A percentile compares a stretch with the other conserved stretches of the same genome.
phyloP scores from a whole-genome alignment of 2,329 filamentous ascomycete genomes.

The Verticillium tricorpus region DNA sequence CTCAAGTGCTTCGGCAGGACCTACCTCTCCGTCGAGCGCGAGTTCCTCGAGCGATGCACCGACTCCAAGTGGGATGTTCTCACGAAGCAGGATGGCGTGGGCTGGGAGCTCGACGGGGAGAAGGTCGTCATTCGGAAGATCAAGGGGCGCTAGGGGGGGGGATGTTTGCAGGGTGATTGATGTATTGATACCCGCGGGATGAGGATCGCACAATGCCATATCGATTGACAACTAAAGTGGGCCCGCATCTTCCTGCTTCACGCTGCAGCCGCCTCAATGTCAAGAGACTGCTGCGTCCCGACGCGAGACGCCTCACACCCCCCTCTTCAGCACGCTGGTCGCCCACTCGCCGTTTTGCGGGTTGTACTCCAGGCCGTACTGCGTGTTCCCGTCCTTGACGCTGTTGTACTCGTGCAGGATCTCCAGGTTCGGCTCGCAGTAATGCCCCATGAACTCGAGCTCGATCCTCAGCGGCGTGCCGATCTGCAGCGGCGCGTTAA shows the following conservation, averaged over 20 bases:
- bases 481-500: conserved; percentile 21
- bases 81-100: conserved; percentile 64
- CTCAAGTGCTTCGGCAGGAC: conserved; percentile 82
- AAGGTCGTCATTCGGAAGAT: conserved; percentile 70
- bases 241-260: too few species aligned
- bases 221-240: too few species aligned
- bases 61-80: conserved; percentile 70
- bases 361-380: conserved; percentile 24
- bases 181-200: background rate
- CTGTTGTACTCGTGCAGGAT: conserved; percentile 13
- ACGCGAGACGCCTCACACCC: background rate
- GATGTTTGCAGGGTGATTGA: background rate
- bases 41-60: conserved; percentile 65
- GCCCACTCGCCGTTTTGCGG: conserved; percentile 20
- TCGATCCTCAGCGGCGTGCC: conserved; percentile 27
- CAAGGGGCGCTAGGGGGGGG: conserved; percentile 28
- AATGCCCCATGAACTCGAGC: conserved; percentile 43
- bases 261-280: too few species aligned
- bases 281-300: background rate
- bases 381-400: conserved; percentile 3
- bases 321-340: background rate
- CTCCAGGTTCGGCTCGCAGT: conserved; percentile 35
- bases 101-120: conserved; percentile 74
- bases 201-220: background rate
- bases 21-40: conserved; percentile 69